Conservation (phyloP, 2,329 filamentous ascomycete genomes). For the Lasiodiplodia citricola region DNA sequence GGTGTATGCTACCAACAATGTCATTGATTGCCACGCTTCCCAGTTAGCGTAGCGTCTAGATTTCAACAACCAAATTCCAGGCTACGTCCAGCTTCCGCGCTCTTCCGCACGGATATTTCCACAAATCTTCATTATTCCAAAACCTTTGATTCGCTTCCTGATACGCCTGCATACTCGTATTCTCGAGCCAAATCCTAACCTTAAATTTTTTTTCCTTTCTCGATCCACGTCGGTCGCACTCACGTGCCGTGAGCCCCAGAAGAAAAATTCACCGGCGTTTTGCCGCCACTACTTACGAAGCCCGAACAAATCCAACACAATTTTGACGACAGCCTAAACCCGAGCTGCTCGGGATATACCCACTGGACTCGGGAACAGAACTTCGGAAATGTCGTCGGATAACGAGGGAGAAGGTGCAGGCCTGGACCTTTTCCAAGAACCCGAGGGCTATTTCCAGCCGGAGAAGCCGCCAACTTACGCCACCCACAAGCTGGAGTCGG, state of each 20-base stretch:
- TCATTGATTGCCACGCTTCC: background rate
- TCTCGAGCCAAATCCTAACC: background rate
- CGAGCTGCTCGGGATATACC: background rate
- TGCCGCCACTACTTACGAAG: background rate
- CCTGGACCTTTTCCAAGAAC: conserved; percentile 75
- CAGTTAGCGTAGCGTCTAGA: too few species aligned
- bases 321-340: background rate
- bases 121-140: background rate
- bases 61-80: too few species aligned
- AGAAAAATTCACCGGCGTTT: conserved; percentile 7
- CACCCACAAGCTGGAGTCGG: conserved; percentile 71
- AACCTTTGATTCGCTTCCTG: background rate
- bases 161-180: background rate
- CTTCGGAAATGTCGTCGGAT: conserved; percentile 4
- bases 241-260: background rate
- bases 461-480: conserved; percentile 77
- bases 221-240: background rate
- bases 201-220: background rate
- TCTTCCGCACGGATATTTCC: background rate
- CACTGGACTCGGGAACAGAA: background rate
- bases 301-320: background rate
- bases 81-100: background rate
- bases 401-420: conserved; percentile 38
- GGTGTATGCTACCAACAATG: conserved; percentile 2
- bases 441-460: conserved; percentile 78